Evolutionary conservation across 306 rosid genomes (phyloP).

Genomic region (Dalbergia oliveri): DNA sequence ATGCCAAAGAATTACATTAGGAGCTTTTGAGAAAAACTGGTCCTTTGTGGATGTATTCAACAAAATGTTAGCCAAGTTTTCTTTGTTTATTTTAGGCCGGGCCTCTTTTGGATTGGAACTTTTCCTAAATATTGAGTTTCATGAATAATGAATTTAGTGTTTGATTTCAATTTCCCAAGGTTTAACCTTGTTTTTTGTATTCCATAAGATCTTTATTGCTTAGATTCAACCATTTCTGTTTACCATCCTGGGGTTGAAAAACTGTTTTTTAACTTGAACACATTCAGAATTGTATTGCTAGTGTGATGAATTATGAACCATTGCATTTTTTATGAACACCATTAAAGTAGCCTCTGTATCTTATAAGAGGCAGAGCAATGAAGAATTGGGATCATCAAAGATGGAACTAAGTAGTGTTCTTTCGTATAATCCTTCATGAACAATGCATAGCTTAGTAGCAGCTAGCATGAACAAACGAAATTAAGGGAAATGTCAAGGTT

Average conservation of each 20-base stretch:
- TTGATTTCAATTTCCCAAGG: slow-evolving; percentile 19
- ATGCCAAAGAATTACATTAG: slow-evolving; percentile 20
- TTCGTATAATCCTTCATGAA: too few species aligned
- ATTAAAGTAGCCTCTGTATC: too few species aligned
- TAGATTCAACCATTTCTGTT: background rate
- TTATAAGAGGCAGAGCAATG: background rate
- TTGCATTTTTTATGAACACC: background rate
- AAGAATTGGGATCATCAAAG: background rate
- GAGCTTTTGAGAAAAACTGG: slow-evolving; percentile 33
- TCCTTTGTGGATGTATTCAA: slow-evolving; percentile 39
- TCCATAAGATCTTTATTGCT: slow-evolving; percentile 5
- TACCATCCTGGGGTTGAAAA: too few species aligned
- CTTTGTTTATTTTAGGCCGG: slow-evolving; percentile 31
- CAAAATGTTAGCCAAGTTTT: slow-evolving; percentile 23
- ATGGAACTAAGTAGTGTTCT: background rate
- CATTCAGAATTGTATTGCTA: background rate
- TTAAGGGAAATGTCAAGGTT: too few species aligned
- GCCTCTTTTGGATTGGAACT: slow-evolving; percentile 27
- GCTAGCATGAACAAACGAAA: too few species aligned
- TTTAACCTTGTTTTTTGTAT: slow-evolving; percentile 20
- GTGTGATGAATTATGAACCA: too few species aligned
- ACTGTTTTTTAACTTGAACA: too few species aligned
- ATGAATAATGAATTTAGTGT: slow-evolving; percentile 42
- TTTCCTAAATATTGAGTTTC: slow-evolving; percentile 31
- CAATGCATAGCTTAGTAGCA: too few species aligned